phyloP scores from a whole-genome alignment of 2,329 filamentous ascomycete species.

The Aureobasidium sp. region DNA sequence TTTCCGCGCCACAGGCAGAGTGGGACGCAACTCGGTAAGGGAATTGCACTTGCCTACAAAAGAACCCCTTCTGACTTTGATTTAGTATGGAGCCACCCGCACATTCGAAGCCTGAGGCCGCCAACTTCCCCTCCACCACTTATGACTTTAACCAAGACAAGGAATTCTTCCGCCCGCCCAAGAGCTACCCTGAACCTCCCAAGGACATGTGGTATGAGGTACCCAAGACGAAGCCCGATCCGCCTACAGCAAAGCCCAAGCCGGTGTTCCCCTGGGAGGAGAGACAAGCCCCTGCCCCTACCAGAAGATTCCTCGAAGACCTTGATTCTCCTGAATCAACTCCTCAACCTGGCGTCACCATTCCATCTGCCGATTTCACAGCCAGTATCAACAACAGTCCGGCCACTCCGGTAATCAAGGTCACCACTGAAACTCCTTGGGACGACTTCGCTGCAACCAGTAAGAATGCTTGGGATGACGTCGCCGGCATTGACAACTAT shows the following conservation, averaged over 20 bases:
- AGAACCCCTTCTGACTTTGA: not conserved
- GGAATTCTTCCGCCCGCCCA: constrained; percentile 68
- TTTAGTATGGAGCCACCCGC: constrained; percentile 40
- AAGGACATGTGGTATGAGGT: constrained; percentile 85
- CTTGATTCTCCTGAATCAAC: constrained; percentile 20
- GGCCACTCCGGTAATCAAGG: constrained; percentile 41
- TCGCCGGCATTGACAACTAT: constrained; percentile 81
- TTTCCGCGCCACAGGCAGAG: constrained; percentile 51
- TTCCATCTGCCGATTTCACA: not conserved
- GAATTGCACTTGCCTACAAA: too few relatives aligned
- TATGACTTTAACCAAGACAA: constrained; percentile 79
- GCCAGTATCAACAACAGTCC: constrained; percentile 12
- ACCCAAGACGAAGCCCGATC: constrained; percentile 52
- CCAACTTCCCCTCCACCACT: constrained; percentile 68
- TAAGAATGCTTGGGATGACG: constrained; percentile 84
- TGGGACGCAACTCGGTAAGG: constrained; percentile 58
- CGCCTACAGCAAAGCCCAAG: constrained; percentile 53
- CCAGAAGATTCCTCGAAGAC: constrained; percentile 60
- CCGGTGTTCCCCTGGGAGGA: constrained; percentile 90
- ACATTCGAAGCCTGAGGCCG: constrained; percentile 74
- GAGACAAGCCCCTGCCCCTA: constrained; percentile 54
- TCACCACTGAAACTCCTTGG: constrained; percentile 57
- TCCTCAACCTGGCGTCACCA: constrained; percentile 16
- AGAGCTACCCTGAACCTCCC: constrained; percentile 73
- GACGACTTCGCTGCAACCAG: constrained; percentile 58